A percentile compares a stretch with the other conserved stretches of the same genome.
Evolutionary conservation across 2,329 filamentous ascomycete genomes (phyloP).

Genomic region (Sphaerulina vaccinii): DNA sequence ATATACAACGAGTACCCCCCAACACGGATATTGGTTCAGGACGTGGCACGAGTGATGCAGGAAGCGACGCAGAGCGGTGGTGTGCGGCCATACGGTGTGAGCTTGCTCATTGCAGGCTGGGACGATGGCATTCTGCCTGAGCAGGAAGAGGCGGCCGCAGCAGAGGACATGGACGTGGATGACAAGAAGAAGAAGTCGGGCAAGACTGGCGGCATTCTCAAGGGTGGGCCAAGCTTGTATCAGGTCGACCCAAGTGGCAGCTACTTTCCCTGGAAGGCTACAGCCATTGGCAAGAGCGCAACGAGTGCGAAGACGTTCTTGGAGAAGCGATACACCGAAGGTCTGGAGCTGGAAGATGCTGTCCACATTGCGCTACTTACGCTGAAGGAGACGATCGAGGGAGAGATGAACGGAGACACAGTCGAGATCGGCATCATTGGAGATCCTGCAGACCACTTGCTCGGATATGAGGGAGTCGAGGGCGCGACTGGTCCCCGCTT

Average conservation of each 20-base stretch:
- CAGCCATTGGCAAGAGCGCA: constrained; percentile 96
- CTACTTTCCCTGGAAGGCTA: constrained; percentile 99
- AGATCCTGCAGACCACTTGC: constrained; percentile 85
- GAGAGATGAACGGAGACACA: constrained; percentile 96
- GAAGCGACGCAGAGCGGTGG: constrained; percentile 97
- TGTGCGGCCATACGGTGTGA: constrained; percentile 95
- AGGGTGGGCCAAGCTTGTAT: constrained; percentile 95
- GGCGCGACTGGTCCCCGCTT: constrained; percentile 82
- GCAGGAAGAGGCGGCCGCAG: constrained; percentile 64
- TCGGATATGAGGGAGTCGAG: constrained; percentile 87
- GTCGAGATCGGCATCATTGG: constrained; percentile 98
- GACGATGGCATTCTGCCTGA: constrained; percentile 94
- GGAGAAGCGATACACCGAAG: constrained; percentile 98
- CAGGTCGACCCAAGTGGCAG: constrained; percentile 98
- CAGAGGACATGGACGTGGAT: constrained; percentile 51
- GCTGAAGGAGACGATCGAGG: constrained; percentile 98
- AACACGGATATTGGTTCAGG: constrained; percentile 97
- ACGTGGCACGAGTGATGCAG: constrained; percentile 96
- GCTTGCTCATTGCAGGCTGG: constrained; percentile 93
- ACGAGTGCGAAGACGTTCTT: constrained; percentile 98
- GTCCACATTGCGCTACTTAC: constrained; percentile 97
- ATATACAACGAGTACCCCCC: constrained; percentile 99
- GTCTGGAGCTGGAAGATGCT: constrained; percentile 93
- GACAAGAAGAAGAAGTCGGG: constrained; percentile 72
- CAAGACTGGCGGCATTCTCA: constrained; percentile 93